Conservation (phyloP, 805 yeast species). For the Starmerella apis region DNA sequence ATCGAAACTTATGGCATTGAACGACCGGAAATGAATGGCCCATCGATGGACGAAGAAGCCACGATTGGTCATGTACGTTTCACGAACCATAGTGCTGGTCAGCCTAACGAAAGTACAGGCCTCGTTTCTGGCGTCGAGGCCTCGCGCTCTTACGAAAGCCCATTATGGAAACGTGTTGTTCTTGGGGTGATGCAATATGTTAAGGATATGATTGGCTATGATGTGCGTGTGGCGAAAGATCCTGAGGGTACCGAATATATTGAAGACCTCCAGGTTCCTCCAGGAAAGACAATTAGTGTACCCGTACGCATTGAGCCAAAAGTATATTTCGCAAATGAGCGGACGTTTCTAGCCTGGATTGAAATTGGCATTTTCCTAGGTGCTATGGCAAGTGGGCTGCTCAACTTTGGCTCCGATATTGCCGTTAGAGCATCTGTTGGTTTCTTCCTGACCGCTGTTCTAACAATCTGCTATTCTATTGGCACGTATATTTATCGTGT, state of each 20-base stretch:
- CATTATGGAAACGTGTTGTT: conserved; percentile 2
- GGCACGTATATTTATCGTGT: conserved; percentile 73
- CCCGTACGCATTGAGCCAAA: conserved; percentile 97
- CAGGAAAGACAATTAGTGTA: conserved; percentile 79
- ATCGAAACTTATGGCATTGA: conserved; percentile 10
- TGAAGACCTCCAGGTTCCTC: conserved; percentile 54
- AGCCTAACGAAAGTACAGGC: conserved; percentile 22
- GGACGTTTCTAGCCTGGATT: conserved; percentile 89
- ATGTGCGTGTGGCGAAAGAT: conserved; percentile 38
- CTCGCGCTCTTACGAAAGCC: conserved; percentile 8
- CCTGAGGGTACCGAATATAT: conserved; percentile 58
- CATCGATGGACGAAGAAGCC: conserved; percentile 15
- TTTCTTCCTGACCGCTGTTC: conserved; percentile 69
- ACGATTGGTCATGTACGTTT: conserved; percentile 18
- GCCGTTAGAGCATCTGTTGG: conserved; percentile 77
- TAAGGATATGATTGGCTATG: conserved; percentile 21
- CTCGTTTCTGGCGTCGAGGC: conserved; percentile 15
- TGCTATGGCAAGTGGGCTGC: conserved; percentile 75
- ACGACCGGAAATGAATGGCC: conserved; percentile 3
- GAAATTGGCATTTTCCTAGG: conserved; percentile 81
- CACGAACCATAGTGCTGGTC: conserved; percentile 3
- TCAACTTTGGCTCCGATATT: conserved; percentile 70
- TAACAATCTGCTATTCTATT: conserved; percentile 62
- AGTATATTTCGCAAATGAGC: conserved; percentile 96
- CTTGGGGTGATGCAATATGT: background rate